Percentiles rank a stretch among this genome's conserved stretches.
Evolutionary conservation across 768 basidiomycete species (phyloP).

Genomic region (Russula sp.): DNA sequence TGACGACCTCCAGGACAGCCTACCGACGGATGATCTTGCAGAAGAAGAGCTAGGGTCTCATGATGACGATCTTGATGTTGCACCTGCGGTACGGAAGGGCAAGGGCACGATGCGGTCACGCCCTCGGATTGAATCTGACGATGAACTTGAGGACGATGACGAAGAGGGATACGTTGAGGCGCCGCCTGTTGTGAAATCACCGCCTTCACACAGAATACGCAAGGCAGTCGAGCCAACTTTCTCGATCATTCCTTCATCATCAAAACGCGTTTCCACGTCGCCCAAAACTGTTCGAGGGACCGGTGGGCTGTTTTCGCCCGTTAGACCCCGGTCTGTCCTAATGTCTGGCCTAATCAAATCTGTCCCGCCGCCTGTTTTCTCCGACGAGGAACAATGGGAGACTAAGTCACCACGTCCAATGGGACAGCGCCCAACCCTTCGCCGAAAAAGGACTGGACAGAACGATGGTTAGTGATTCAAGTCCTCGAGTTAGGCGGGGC

Average conservation of each 20-base stretch:
- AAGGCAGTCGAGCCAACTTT: conserved; percentile 16
- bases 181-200: neutral
- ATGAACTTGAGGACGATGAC: conserved; percentile 5
- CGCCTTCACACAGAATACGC: conserved; percentile 7
- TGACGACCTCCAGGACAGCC: conserved; percentile 19
- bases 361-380: neutral
- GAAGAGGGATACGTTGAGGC: conserved; percentile 9
- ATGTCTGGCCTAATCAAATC: conserved; percentile 1
- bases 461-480: conserved; percentile 6
- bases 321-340: conserved; percentile 4
- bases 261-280: conserved; percentile 11
- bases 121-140: conserved; percentile 25
- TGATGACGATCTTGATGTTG: conserved; percentile 16
- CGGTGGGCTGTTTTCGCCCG: neutral
- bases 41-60: conserved; percentile 20
- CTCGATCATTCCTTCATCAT: conserved; percentile 17
- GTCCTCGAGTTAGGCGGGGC: neutral
- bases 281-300: neutral
- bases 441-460: conserved; percentile 1
- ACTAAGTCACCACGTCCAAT: neutral
- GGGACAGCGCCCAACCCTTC: neutral
- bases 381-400: conserved; percentile 16
- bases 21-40: conserved; percentile 14
- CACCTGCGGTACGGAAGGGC: conserved; percentile 9
- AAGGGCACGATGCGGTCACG: conserved; percentile 13